A percentile compares a stretch with the other conserved stretches of the same genome.
Evolutionary conservation across 768 basidiomycete genomes (phyloP).

Genomic region (Fomitopsis pulvina): DNA sequence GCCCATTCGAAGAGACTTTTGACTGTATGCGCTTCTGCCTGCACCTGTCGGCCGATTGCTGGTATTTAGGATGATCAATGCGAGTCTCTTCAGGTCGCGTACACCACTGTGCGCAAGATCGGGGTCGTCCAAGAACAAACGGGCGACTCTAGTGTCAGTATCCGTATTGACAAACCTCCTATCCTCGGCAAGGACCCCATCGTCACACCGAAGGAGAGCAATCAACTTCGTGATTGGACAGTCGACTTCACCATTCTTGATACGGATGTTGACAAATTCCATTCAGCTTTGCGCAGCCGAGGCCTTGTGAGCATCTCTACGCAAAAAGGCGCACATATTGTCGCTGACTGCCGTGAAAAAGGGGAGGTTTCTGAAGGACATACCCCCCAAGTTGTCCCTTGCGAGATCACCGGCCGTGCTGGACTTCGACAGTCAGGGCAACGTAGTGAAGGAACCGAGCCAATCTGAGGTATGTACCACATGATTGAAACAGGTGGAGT

Average conservation of each 20-base stretch:
- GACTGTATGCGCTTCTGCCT: conserved; percentile 20
- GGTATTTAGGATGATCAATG: conserved; percentile 36
- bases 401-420: conserved; percentile 11
- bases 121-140: conserved; percentile 3
- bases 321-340: too few species aligned
- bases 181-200: neutral
- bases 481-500: too few species aligned
- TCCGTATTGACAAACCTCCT: neutral
- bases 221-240: conserved; percentile 11
- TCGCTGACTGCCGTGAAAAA: too few species aligned
- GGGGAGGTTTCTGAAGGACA: conserved; percentile 1
- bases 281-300: conserved; percentile 35
- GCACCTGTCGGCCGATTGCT: conserved; percentile 3
- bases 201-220: neutral
- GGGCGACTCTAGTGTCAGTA: neutral
- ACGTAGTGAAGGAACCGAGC: conserved; percentile 8
- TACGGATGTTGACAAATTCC: conserved; percentile 30
- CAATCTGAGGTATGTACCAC: conserved; percentile 14
- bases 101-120: conserved; percentile 26
- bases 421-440: conserved; percentile 17
- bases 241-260: conserved; percentile 35
- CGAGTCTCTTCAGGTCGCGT: conserved; percentile 46
- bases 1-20: neutral
- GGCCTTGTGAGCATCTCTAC: conserved; percentile 35
- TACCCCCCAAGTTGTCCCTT: conserved; percentile 14